Conservation (phyloP, 176 grass and related monocot species). For the Miscanthus lutarioriparius region DNA sequence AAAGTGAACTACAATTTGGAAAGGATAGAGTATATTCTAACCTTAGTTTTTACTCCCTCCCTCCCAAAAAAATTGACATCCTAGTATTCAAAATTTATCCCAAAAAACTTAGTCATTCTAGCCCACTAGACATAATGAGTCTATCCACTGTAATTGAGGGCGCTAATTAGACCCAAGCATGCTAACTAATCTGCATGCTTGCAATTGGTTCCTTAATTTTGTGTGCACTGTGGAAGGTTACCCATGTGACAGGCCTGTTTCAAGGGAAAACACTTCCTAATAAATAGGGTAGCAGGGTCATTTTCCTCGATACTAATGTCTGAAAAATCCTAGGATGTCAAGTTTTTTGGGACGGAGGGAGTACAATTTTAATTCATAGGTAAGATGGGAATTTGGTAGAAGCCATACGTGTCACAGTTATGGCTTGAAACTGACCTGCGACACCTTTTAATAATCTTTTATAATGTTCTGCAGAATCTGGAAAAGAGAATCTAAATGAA, state of each 20-base stretch:
- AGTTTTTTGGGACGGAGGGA: neutral
- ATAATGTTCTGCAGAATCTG: constrained; percentile 48
- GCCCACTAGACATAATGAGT: neutral
- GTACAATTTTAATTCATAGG: neutral
- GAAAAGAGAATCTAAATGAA: constrained; percentile 66
- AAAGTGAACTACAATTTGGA: neutral
- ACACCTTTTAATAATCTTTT: constrained; percentile 1
- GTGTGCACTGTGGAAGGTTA: neutral
- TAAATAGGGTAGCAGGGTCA: neutral
- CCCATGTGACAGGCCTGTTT: neutral
- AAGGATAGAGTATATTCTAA: neutral
- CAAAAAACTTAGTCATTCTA: neutral
- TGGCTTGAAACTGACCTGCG: constrained; percentile 15
- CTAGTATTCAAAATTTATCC: neutral
- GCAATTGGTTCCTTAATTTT: neutral
- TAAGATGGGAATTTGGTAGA: neutral
- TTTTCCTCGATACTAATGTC: neutral
- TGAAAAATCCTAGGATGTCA: neutral
- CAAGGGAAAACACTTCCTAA: neutral
- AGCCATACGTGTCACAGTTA: neutral
- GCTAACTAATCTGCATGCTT: neutral
- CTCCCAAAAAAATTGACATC: neutral
- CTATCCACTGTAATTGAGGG: neutral
- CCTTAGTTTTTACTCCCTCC: neutral
- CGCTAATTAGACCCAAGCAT: neutral